A percentile compares a stretch with the other conserved stretches of the same genome.
Evolutionary conservation across 345 rosid genomes (phyloP).

Genomic region (Moricandia moricandioides): DNA sequence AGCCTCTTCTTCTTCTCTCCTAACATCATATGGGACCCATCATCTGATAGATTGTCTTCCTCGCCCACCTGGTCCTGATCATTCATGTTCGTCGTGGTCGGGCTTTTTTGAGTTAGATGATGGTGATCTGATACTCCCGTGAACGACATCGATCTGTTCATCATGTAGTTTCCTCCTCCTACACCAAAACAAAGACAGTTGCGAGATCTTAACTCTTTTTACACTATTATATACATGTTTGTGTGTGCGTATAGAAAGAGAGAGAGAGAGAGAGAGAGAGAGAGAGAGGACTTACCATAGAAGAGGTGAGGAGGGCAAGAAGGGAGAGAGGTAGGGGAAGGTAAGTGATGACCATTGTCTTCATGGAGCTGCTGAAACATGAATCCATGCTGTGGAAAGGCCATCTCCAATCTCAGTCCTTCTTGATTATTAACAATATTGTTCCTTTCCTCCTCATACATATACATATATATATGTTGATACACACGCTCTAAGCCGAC

Average conservation of each 20-base stretch:
- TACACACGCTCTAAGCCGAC: not conserved
- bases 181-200: conserved; percentile 6
- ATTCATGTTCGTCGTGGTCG: conserved; percentile 24
- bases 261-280: conserved; percentile 8
- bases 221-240: not conserved
- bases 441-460: conserved; percentile 33
- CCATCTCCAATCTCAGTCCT: conserved; percentile 49
- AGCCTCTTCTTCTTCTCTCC: conserved; percentile 86
- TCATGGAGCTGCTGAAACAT: conserved; percentile 65
- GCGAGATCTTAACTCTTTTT: not conserved
- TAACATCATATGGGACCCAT: conserved; percentile 38
- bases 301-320: conserved; percentile 73
- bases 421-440: conserved; percentile 24
- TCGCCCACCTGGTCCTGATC: conserved; percentile 43
- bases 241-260: not conserved
- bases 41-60: conserved; percentile 46
- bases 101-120: conserved; percentile 37
- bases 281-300: conserved; percentile 45
- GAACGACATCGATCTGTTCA: conserved; percentile 81
- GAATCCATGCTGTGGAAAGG: conserved; percentile 71
- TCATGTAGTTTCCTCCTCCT: conserved; percentile 54
- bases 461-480: conserved; percentile 7
- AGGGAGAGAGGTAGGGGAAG: conserved; percentile 59
- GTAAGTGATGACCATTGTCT: conserved; percentile 54
- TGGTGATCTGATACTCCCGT: conserved; percentile 46